A percentile compares a stretch with the other conserved stretches of the same genome.
These are phyloP conservation scores for Otatea glauca DNA, from an alignment of 176 grass and related monocot genomes.

Conservation along the genomic window DNA sequence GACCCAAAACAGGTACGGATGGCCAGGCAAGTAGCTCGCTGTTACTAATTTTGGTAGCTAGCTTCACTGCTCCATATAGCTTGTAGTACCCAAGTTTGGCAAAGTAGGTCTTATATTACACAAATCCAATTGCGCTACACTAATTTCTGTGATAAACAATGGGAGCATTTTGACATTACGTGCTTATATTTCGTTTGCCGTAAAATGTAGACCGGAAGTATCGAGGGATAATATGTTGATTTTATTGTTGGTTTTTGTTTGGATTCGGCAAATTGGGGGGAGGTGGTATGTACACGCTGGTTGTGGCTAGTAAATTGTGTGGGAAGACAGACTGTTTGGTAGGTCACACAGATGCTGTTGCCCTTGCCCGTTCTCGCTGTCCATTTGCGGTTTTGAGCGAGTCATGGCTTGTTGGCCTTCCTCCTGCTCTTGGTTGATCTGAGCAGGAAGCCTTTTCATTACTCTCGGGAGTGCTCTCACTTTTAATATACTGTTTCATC, in stretches of 20 bases:
- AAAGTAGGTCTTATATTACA: neutral
- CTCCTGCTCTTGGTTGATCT: neutral
- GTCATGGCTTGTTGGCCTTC: conserved; percentile 33
- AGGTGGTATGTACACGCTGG: neutral
- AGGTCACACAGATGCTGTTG: conserved; percentile 42
- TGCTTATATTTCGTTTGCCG: neutral
- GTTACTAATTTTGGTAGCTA: conserved; percentile 51
- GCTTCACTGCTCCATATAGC: neutral
- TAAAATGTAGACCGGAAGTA: neutral
- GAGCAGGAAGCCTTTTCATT: too few species aligned
- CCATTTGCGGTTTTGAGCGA: neutral
- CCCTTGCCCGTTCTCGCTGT: neutral
- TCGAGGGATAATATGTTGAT: neutral
- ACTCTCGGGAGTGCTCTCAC: too few species aligned
- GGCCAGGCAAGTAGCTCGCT: conserved; percentile 40
- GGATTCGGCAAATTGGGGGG: neutral
- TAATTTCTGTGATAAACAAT: neutral
- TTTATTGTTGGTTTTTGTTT: conserved; percentile 5
- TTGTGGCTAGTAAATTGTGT: neutral
- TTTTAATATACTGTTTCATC: too few species aligned
- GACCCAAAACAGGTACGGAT: conserved; percentile 44
- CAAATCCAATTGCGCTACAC: neutral
- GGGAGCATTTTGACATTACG: neutral
- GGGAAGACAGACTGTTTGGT: conserved; percentile 37
- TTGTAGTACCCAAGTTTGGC: neutral